Base-by-base conservation (phyloP, 805 yeast genomes). In the Naumovozyma baii region DNA sequence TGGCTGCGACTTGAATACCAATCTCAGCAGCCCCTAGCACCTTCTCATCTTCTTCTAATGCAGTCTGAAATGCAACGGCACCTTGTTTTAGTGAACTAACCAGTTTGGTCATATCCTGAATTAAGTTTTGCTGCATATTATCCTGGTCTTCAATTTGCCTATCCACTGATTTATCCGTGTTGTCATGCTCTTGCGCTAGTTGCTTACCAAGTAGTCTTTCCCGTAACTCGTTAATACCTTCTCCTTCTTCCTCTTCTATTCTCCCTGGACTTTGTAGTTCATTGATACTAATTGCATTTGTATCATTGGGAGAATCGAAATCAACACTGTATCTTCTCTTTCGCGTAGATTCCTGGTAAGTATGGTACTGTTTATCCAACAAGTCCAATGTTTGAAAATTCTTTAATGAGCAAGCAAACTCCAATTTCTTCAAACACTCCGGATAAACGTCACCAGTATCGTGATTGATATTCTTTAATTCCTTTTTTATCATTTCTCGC, bases 1-100 rank as follows among this genome's bases (percentile, higher is more conserved):
- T 54, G 3, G 67, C 57, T 2, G 71, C 66, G 1, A 59, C 61
- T 31, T 63, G 64, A 4, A 67, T 45, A 8, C 71, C 71, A 12
- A 62, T 55, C 41, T 66, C 70, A 1, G 71, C 69, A 4, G 70
- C 70, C 16, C 60, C 57, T 9, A 67, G 33, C 1, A 64, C 61
- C 33, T 60, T 63, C 31, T 58, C 48, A 41, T 66, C 71, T 36
- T 65, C 62, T 15, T 61, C 57, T 31, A 67, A 43, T 16, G 66
- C 68, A 34, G 54, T 56, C 42, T 63, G 64, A 42, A 67, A 67
- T 2, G 66, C 68, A 30, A 59, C 51, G 0, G 71, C 69, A 33
- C 68, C 69, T 19, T 59, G 60, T 45, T 54, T 66, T 29, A 67
- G 48, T 14, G 62, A 60, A 5, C 54, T 49, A 1, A 66, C 59